A percentile compares a stretch with the other conserved stretches of the same genome.
Evolutionary conservation across 257 asterid species (phyloP).

Genomic region (Petrea volubilis): DNA sequence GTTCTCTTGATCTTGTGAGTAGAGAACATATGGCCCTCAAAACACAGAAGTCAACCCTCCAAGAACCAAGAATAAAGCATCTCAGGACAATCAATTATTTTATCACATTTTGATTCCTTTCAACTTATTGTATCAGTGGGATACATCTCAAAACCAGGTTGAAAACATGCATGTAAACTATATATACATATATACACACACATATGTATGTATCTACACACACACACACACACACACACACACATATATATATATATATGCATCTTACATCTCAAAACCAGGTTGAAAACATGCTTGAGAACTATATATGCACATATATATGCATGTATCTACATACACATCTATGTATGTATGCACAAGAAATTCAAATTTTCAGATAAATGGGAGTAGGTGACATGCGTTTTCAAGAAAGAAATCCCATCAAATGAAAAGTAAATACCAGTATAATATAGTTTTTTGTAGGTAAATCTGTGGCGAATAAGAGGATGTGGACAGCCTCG

Average conservation of each 20-base stretch:
- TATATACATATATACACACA: too few relatives aligned
- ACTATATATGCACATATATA: too few relatives aligned
- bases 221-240: too few relatives aligned
- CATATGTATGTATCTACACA: too few relatives aligned
- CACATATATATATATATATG: too few relatives aligned
- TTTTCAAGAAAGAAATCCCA: too few relatives aligned
- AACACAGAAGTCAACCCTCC: conserved; percentile 54
- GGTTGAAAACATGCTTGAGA: too few relatives aligned
- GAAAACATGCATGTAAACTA: conserved; percentile 18
- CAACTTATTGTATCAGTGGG: conserved; percentile 13
- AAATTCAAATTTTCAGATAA: too few relatives aligned
- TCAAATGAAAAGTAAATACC: background rate
- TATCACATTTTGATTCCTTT: conserved; percentile 32
- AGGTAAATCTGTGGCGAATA: conserved; percentile 23
- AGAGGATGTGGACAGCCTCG: conserved; percentile 21
- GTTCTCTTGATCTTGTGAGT: conserved; percentile 17
- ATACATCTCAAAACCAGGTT: conserved; percentile 2
- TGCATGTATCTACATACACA: too few relatives aligned
- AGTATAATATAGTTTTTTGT: conserved; percentile 5
- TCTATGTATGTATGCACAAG: too few relatives aligned
- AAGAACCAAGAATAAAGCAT: conserved; percentile 53
- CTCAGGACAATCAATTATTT: conserved; percentile 23
- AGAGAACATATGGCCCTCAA: conserved; percentile 32
- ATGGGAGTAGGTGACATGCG: too few relatives aligned
- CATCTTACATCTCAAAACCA: too few relatives aligned